Evolutionary conservation across 2,329 filamentous ascomycete genomes (phyloP).

Genomic region (Colletotrichum sp.): DNA sequence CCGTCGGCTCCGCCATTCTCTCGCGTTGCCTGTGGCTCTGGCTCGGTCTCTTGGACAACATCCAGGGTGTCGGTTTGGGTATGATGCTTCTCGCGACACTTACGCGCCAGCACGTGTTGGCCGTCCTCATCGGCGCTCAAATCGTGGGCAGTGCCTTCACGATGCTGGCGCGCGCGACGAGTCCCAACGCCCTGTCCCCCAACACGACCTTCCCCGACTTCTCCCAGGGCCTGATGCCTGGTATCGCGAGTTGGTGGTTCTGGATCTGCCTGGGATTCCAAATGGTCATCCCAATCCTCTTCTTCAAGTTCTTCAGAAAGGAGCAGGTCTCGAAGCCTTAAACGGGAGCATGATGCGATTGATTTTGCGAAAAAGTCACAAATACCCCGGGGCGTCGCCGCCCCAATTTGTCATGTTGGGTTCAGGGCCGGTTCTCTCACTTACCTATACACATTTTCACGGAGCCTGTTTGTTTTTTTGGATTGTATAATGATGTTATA

Average conservation of each 20-base stretch:
- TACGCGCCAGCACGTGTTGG: conserved; percentile 68
- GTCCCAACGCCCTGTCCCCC: conserved; percentile 65
- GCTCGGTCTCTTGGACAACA: conserved; percentile 68
- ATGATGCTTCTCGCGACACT: conserved; percentile 72
- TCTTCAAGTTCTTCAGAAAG: conserved; percentile 61
- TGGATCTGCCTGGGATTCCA: conserved; percentile 66
- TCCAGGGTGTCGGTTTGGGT: conserved; percentile 70
- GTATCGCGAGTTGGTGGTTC: conserved; percentile 58
- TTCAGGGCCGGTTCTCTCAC: conserved; percentile 15
- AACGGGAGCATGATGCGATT: not conserved
- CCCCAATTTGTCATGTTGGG: conserved; percentile 14
- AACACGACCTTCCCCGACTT: conserved; percentile 68
- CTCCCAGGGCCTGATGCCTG: conserved; percentile 47
- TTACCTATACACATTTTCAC: not conserved
- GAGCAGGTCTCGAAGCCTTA: conserved; percentile 62
- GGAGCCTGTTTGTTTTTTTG: conserved; percentile 9
- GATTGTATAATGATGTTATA: conserved; percentile 21
- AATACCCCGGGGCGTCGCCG: conserved; percentile 10
- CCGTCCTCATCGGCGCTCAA: conserved; percentile 65
- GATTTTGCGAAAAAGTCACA: not conserved
- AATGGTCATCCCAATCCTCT: conserved; percentile 62
- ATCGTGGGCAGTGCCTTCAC: conserved; percentile 66
- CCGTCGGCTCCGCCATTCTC: conserved; percentile 56
- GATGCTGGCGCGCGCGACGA: conserved; percentile 64
- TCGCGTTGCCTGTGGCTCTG: conserved; percentile 64